These are phyloP conservation scores for Calonectria honghensis DNA, from an alignment of 2,329 filamentous ascomycete genomes.

Conservation along the genomic window DNA sequence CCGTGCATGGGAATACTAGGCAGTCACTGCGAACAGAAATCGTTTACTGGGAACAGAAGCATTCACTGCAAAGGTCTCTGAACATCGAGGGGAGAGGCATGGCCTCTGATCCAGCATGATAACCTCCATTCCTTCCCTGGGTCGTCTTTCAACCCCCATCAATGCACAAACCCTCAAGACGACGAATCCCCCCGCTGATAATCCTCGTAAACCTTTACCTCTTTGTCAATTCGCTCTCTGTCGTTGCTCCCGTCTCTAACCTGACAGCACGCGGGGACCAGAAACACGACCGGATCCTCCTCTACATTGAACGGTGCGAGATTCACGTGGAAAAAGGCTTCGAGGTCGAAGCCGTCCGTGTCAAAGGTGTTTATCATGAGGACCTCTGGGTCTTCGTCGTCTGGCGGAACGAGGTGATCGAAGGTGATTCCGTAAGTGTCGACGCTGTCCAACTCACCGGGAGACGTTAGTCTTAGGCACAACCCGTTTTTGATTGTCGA, in stretches of 20 bases:
- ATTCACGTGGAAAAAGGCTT: constrained; percentile 7
- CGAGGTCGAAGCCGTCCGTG: constrained; percentile 16
- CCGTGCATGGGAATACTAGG: neutral
- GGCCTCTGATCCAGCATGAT: neutral
- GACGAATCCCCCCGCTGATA: neutral
- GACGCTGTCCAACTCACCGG: neutral
- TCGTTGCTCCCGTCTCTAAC: constrained; percentile 4
- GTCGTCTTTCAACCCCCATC: no score
- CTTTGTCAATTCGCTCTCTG: neutral
- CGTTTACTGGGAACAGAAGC: no score
- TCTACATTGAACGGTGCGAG: neutral
- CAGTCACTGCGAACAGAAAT: neutral
- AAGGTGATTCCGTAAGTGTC: constrained; percentile 10
- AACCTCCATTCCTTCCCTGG: neutral
- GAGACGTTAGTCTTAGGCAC: neutral
- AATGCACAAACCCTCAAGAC: neutral
- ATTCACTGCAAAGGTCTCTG: neutral
- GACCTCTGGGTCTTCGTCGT: constrained; percentile 17
- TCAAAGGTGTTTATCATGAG: constrained; percentile 26
- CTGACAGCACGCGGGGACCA: constrained; percentile 15
- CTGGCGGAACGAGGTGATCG: constrained; percentile 11
- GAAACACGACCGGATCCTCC: constrained; percentile 6
- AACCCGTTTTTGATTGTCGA: neutral
- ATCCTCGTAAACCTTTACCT: constrained; percentile 1
- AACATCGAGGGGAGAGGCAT: neutral